These are phyloP conservation scores for Trichopus zeylanicus DNA, from an alignment of 116 monocot species.

Conservation along the genomic window DNA sequence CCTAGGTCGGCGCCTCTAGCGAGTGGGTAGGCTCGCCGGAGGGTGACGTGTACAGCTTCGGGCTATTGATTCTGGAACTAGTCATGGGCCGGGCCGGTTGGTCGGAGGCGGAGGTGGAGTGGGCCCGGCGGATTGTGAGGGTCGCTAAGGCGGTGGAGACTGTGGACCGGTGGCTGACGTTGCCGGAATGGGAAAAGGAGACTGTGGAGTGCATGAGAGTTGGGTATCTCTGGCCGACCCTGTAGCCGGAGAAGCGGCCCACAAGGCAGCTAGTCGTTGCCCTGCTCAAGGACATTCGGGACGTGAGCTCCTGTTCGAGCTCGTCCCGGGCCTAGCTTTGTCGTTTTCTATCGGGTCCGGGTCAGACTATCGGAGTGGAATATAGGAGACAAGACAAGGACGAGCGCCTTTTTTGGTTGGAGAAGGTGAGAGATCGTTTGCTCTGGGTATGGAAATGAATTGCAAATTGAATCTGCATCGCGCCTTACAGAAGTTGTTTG, in stretches of 20 bases:
- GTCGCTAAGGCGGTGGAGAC: conserved; percentile 22
- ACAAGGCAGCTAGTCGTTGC: conserved; percentile 84
- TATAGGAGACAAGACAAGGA: too few species aligned
- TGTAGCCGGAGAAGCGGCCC: conserved; percentile 52
- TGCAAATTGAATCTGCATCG: too few species aligned
- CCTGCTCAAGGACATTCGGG: conserved; percentile 63
- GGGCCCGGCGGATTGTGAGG: conserved; percentile 37
- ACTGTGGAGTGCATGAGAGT: conserved; percentile 54
- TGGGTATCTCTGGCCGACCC: conserved; percentile 72
- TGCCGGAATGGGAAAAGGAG: conserved; percentile 44
- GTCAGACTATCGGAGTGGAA: too few species aligned
- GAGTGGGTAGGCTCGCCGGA: background rate
- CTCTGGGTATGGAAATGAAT: too few species aligned
- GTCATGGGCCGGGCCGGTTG: conserved; percentile 42
- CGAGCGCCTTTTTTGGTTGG: too few species aligned
- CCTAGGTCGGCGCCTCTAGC: conserved; percentile 49
- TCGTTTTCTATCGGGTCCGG: too few species aligned
- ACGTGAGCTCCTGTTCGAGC: too few species aligned
- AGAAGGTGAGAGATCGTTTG: too few species aligned
- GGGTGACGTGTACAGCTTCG: conserved; percentile 53
- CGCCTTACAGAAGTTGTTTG: too few species aligned
- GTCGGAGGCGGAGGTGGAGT: conserved; percentile 26
- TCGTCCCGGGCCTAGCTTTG: too few species aligned
- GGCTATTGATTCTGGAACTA: conserved; percentile 55
- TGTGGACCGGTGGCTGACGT: conserved; percentile 31